Conservation (phyloP, 208 protist species). For the Perkinsela sp. region DNA sequence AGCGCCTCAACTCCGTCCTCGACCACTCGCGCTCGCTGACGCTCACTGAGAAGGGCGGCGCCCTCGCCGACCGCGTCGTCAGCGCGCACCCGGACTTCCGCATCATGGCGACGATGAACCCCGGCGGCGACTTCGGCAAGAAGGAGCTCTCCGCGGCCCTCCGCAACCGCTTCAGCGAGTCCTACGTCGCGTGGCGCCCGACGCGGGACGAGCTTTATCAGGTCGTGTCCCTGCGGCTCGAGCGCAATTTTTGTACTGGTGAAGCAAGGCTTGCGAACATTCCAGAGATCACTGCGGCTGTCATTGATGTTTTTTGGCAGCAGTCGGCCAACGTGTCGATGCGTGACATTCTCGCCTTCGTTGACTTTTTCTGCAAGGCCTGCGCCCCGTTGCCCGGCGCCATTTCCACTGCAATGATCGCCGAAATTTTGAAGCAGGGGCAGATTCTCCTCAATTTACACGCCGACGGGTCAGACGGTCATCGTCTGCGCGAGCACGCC, state of each 20-base stretch:
- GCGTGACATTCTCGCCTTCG: conserved; percentile 17
- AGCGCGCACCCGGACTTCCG: conserved; percentile 63
- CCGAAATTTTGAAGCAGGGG: not conserved
- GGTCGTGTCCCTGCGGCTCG: conserved; percentile 60
- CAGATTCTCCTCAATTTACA: not conserved
- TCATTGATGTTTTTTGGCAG: not conserved
- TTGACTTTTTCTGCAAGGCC: conserved; percentile 10
- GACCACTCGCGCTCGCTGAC: conserved; percentile 81
- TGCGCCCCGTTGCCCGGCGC: not conserved
- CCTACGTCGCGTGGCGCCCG: conserved; percentile 83
- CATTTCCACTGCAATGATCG: not conserved
- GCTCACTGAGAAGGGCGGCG: conserved; percentile 81
- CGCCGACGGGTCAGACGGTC: not conserved
- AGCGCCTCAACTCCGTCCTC: conserved; percentile 98
- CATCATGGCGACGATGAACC: conserved; percentile 99
- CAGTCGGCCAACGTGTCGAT: conserved; percentile 4
- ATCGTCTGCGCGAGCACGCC: not conserved
- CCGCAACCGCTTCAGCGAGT: conserved; percentile 97
- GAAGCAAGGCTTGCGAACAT: no score
- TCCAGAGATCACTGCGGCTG: conserved; percentile 2
- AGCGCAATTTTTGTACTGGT: conserved; percentile 7
- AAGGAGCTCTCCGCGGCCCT: conserved; percentile 97
- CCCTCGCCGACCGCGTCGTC: conserved; percentile 25
- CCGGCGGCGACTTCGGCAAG: conserved; percentile 99
- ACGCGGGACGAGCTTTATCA: conserved; percentile 59